Evolutionary conservation across 108 stramenopile genomes (phyloP).

Genomic region (Chaetoceros tenuissimus): DNA sequence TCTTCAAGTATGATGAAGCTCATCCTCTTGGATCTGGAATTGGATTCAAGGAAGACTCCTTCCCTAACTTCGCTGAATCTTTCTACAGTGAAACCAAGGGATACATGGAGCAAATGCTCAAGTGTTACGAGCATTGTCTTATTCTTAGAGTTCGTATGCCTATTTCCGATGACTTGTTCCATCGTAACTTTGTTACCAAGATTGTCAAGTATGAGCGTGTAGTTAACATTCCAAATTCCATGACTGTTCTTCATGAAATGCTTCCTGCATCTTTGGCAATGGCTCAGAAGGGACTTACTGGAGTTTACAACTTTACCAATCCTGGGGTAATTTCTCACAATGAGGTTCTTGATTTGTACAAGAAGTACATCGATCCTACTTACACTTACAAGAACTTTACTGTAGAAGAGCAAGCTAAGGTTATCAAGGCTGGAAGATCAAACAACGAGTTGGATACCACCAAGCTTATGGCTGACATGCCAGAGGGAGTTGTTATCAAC

Average conservation of each 20-base stretch:
- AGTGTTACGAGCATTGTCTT: constrained; percentile 76
- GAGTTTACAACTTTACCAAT: constrained; percentile 99
- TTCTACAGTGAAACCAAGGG: constrained; percentile 99
- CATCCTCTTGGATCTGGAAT: constrained; percentile 89
- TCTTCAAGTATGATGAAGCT: constrained; percentile 95
- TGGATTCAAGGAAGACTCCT: constrained; percentile 95
- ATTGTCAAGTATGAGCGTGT: constrained; percentile 95
- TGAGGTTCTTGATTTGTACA: constrained; percentile 95
- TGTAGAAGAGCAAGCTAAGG: constrained; percentile 85
- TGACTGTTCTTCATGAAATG: constrained; percentile 97
- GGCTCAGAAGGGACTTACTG: constrained; percentile 84
- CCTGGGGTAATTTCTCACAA: constrained; percentile 99
- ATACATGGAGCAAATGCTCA: constrained; percentile 95
- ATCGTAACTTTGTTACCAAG: constrained; percentile 99
- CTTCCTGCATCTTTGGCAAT: constrained; percentile 92
- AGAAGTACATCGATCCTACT: constrained; percentile 94
- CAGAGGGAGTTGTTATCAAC: constrained; percentile 82
- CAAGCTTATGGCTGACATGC: constrained; percentile 89
- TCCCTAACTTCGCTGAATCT: constrained; percentile 95
- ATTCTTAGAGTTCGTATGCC: constrained; percentile 99
- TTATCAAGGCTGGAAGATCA: constrained; percentile 92
- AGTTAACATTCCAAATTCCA: constrained; percentile 98
- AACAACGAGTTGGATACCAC: constrained; percentile 98
- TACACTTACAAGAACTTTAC: constrained; percentile 97
- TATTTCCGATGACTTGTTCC: constrained; percentile 92